Base-by-base conservation (phyloP, 2,329 filamentous ascomycete genomes). In the Cytospora leucostoma region DNA sequence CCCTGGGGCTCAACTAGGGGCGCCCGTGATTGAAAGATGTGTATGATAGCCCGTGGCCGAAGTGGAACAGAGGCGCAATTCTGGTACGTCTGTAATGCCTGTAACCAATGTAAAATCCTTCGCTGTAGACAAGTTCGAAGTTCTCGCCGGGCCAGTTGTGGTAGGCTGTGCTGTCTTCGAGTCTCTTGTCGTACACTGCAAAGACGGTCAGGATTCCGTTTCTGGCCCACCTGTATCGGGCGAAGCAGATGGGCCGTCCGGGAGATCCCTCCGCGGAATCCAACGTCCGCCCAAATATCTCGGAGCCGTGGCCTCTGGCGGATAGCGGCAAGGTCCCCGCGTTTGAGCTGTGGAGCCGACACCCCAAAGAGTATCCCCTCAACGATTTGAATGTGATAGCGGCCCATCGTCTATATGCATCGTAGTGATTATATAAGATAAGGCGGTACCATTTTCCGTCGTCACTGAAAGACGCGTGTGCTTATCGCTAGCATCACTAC, bases 101-200 rank as follows among this genome's bases (percentile, higher is more conserved):
- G 75, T 93, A 92, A 2, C 90, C 90, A 61, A 92, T 84, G 74
- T 87, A 90, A 13, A 92, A 75, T 15, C 88, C 89, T 73, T 93
- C 90, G 59, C 88, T 88, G 71, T 92, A 92, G 1, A 88, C 73
- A 0, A 89, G 87, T 68, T 85, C 82, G 55, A 84, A 75, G 71
- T 90, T 88, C 75, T 91, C 88, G 57, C 88, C 87, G 0, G 87
- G 87, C 85, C 88, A 92, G 73, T 89, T 91, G 73, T 88, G 83
- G 75, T 85, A 90, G 0, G 89, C 86, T 1, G 89, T 89, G 34
- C 88, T 88, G 68, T 91, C 87, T 70, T 88, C 80, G 34, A 88
- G 77, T 10, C 79, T 76, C 55, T 76, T 81, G 4, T 92, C 0
- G 88, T 91, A 49, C 81, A 81, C 82, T 85, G 56, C 27, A 56